These are phyloP conservation scores for Eutrema japonicum DNA, from an alignment of 345 rosid species.

Conservation along the genomic window DNA sequence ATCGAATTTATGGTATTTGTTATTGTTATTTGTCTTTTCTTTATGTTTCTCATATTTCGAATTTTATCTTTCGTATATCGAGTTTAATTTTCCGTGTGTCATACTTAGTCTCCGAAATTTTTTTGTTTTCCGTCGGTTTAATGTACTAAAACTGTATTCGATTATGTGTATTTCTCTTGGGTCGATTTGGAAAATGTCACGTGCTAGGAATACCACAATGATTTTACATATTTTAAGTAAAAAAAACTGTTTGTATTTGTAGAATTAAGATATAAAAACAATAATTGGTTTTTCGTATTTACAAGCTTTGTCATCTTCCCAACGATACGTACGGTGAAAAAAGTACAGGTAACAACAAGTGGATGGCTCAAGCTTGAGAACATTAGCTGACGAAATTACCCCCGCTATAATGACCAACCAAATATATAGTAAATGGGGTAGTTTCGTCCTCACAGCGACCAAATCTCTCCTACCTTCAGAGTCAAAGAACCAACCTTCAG, in stretches of 20 bases:
- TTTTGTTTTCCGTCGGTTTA: too few relatives aligned
- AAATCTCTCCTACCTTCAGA: not conserved
- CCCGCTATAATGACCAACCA: not conserved
- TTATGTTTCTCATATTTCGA: too few relatives aligned
- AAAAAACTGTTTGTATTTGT: not conserved
- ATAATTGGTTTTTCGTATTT: not conserved
- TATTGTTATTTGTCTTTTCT: too few relatives aligned
- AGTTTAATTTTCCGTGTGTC: too few relatives aligned
- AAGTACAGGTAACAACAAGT: constrained; percentile 5
- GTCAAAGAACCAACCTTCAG: constrained; percentile 22
- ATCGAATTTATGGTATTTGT: too few relatives aligned
- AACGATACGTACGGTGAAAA: too few relatives aligned
- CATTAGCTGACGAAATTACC: constrained; percentile 20
- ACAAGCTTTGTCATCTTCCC: not conserved
- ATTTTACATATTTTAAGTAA: not conserved
- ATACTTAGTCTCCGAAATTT: too few relatives aligned
- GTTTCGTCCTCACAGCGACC: constrained; percentile 9
- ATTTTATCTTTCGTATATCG: too few relatives aligned
- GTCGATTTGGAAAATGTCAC: constrained; percentile 19
- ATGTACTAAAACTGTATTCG: too few relatives aligned
- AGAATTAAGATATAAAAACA: not conserved
- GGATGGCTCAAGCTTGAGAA: constrained; percentile 12
- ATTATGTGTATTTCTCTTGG: too few relatives aligned
- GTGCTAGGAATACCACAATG: constrained; percentile 11
- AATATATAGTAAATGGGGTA: constrained; percentile 15